Conservation (phyloP, 345 rosid species). For the Isatis tinctoria region DNA sequence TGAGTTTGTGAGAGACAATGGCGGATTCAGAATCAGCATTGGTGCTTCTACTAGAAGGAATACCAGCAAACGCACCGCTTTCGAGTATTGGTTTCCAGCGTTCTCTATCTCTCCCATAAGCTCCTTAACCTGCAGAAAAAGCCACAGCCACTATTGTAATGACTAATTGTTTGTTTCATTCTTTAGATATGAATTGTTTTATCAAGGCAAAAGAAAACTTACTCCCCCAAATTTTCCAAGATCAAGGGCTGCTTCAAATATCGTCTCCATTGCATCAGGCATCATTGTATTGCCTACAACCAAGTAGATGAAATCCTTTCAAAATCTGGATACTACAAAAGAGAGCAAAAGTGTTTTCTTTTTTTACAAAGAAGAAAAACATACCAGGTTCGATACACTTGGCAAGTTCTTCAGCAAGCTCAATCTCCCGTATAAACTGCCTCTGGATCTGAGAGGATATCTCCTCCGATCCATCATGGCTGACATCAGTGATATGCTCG, state of each 20-base stretch:
- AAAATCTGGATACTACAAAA: background rate
- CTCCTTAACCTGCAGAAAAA: conserved; percentile 60
- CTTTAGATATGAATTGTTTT: background rate
- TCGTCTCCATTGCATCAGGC: conserved; percentile 98
- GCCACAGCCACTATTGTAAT: background rate
- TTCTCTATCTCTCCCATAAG: conserved; percentile 64
- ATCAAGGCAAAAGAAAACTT: conserved; percentile 32
- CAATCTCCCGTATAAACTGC: conserved; percentile 79
- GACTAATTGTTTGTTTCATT: background rate
- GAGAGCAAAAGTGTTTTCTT: background rate
- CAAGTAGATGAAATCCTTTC: conserved; percentile 4
- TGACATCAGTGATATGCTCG: conserved; percentile 34
- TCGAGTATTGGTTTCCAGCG: conserved; percentile 60
- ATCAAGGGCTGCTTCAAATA: conserved; percentile 85
- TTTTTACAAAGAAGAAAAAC: background rate
- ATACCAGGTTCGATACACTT: conserved; percentile 74
- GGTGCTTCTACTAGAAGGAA: conserved; percentile 94
- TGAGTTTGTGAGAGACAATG: conserved; percentile 83
- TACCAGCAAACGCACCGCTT: conserved; percentile 62
- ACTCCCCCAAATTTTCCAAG: conserved; percentile 81
- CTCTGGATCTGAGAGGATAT: conserved; percentile 59
- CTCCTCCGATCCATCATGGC: conserved; percentile 43
- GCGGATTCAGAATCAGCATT: conserved; percentile 77
- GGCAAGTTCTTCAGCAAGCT: conserved; percentile 79
- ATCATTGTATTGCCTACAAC: conserved; percentile 62